Evolutionary conservation across 495 filamentous ascomycete species (phyloP), one percentile per base, ranked within the genome.

Genomic region (Wilcoxina mikolae): DNA sequence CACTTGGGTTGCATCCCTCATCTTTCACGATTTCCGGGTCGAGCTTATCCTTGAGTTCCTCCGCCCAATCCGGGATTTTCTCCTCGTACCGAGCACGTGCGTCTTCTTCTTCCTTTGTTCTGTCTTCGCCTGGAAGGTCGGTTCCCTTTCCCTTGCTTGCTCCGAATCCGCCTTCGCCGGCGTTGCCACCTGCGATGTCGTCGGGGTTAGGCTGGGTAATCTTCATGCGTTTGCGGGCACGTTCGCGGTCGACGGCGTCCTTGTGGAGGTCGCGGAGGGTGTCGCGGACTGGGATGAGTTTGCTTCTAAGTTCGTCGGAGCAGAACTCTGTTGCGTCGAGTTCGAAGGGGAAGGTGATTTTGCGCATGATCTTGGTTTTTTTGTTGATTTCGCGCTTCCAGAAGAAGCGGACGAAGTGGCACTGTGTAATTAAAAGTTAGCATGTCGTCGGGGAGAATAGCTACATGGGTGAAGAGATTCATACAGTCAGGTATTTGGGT

Each of bases 331-430:
- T 84, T 3, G 82, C 81, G 67, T 98, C 91, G 23, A 98, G 72
- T 68, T 98, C 93, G 44, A 81, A 78, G 17, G 89, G 90, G 68
- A 98, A 98, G 0, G 85, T 87, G 42, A 98, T 91, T 69, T 95
- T 98, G 60, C 88, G 84, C 88, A 98, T 88, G 64, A 98, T 98
- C 77, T 98, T 98, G 52, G 89, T 87, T 73, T 98, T 98, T 76
- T 96, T 96, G 66, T 90, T 80, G 5, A 84, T 85, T 54, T 89
- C 85, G 18, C 82, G 77, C 67, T 93, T 89, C 93, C 93, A 98
- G 73, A 85, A 95, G 72, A 98, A 98, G 56, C 91, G 87, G 56
- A 98, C 85, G 65, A 98, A 95, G 66, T 98, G 91, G 3, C 63
- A 66, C 62, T 65, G 29, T 58, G 15, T 17, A 38, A 28, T n/a